Evolutionary conservation across 2,329 filamentous ascomycete genomes (phyloP), one percentile per base, ranked within the genome.

Genomic region (Fusarium zealandicum): DNA sequence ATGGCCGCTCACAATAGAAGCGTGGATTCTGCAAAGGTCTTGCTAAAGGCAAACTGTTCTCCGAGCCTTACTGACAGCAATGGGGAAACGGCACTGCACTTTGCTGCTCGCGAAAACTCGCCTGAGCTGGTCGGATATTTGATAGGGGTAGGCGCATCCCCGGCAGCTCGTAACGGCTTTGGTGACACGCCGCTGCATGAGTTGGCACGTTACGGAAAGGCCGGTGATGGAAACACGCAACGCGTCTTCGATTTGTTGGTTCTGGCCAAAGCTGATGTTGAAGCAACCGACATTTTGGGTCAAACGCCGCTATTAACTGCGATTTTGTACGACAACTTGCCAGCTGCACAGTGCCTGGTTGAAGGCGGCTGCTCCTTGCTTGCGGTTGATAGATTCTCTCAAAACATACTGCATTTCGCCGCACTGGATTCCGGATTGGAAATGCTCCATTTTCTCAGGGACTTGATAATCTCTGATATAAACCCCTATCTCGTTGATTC

Each of bases 81-180:
- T 0, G 41, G 38, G 5, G 0, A 0, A 2, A 49, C 62, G 9
- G 38, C 55, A 6, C 10, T 65, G 3, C 39, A 60, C 4, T 0
- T 0, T 0, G 61, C 55, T 5, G 31, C 31, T 2, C 0, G 0
- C 0, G 1, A 0, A 1, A 13, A 7, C 2, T n/a, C n/a, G 0
- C 12, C 17, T 1, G 42, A 56, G 6, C 11, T 40, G 8, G 40
- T 46, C 5, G 9, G 18, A 1, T 31, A 58, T 2, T 33, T 65
- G 9, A 30, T 63, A 1, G 17, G 16, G 1, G 22, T 46, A 2
- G 52, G 62, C 4, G 61, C 59, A 31, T 52, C 56, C 1, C 17
- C 14, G 27, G 43, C 37, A 8, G 12, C 22, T 1, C 36, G 9
- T 8, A 4, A 39, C 28, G 0, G 1, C 0, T 0, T 1, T 3